phyloP scores from a whole-genome alignment of 352 stramenopile genomes.

The Phytophthora lateralis region DNA sequence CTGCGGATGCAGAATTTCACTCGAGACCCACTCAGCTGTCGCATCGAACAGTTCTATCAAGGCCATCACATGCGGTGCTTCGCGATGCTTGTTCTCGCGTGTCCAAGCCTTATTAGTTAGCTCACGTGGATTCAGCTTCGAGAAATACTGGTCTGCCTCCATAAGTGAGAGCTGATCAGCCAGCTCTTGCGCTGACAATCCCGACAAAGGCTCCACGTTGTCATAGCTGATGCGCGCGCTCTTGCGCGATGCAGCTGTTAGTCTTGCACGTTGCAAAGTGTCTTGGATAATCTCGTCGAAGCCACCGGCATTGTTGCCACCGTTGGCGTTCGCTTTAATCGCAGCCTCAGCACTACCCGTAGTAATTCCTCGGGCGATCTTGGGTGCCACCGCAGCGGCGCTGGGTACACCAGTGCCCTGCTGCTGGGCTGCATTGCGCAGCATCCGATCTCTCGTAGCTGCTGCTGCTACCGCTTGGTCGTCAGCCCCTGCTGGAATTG shows the following conservation, averaged over 20 bases:
- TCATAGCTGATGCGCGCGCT: slow-evolving; percentile 81
- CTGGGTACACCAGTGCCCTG: slow-evolving; percentile 13
- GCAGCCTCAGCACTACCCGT: slow-evolving; percentile 56
- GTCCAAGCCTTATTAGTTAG: slow-evolving; percentile 91
- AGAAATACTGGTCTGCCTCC: slow-evolving; percentile 79
- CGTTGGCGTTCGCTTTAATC: slow-evolving; percentile 28
- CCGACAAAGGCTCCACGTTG: slow-evolving; percentile 73
- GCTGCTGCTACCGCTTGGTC: slow-evolving; percentile 30
- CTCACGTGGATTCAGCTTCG: slow-evolving; percentile 70
- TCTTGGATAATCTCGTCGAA: slow-evolving; percentile 74
- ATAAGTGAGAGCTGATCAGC: slow-evolving; percentile 85
- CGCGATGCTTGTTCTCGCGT: slow-evolving; percentile 76
- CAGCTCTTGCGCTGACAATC: slow-evolving; percentile 65
- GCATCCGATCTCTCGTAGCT: slow-evolving; percentile 22
- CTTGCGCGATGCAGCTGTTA: slow-evolving; percentile 57
- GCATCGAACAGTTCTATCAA: slow-evolving; percentile 88
- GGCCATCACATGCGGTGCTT: slow-evolving; percentile 82
- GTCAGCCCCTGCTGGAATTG: slow-evolving; percentile 24
- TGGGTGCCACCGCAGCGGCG: slow-evolving; percentile 46
- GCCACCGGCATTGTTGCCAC: slow-evolving; percentile 15
- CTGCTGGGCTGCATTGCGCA: slow-evolving; percentile 25
- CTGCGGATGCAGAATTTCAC: slow-evolving; percentile 86
- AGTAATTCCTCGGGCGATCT: slow-evolving; percentile 70
- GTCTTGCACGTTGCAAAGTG: slow-evolving; percentile 64
- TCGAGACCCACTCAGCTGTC: slow-evolving; percentile 87